Evolutionary conservation across 352 stramenopile species (phyloP).

Genomic region (Plasmopara halstedii): DNA sequence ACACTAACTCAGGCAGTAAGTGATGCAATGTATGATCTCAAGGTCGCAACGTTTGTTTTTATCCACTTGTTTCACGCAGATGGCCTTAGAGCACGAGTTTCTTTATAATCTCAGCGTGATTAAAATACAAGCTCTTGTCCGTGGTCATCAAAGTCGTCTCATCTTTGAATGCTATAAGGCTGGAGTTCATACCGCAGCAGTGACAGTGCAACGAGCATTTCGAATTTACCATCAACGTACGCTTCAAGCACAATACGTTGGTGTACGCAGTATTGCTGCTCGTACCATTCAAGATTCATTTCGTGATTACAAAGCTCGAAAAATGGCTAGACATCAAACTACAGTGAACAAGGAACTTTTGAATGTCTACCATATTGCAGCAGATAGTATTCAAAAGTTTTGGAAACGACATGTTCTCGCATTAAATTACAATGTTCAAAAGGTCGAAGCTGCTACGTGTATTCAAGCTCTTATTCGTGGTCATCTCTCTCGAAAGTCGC

Average conservation of each 20-base stretch:
- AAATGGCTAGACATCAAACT: slow-evolving; percentile 16
- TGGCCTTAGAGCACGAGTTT: slow-evolving; percentile 33
- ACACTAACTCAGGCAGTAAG: slow-evolving; percentile 38
- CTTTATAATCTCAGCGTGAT: slow-evolving; percentile 37
- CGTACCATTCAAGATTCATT: slow-evolving; percentile 43
- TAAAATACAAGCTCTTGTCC: slow-evolving; percentile 61
- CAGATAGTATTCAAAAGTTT: slow-evolving; percentile 38
- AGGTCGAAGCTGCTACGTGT: slow-evolving; percentile 53
- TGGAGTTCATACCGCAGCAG: slow-evolving; percentile 34
- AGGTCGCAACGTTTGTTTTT: no score
- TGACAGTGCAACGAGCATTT: slow-evolving; percentile 41
- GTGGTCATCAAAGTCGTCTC: slow-evolving; percentile 46
- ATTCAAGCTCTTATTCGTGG: slow-evolving; percentile 62
- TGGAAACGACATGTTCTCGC: slow-evolving; percentile 23
- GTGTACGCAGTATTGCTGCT: slow-evolving; percentile 41
- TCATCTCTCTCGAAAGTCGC: slow-evolving; percentile 41
- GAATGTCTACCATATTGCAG: slow-evolving; percentile 49
- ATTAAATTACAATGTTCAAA: slow-evolving; percentile 21
- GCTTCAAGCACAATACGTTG: slow-evolving; percentile 8
- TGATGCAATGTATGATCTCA: background rate
- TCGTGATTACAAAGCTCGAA: slow-evolving; percentile 19
- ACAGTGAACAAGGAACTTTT: slow-evolving; percentile 26
- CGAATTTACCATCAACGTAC: slow-evolving; percentile 15
- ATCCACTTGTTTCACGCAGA: slow-evolving; percentile 14
- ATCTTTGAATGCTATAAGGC: slow-evolving; percentile 36